Evolutionary conservation across 1,284 basidiomycete species (phyloP), one percentile per base, ranked within the genome.

Genomic region (Rhodotorula sp.): DNA sequence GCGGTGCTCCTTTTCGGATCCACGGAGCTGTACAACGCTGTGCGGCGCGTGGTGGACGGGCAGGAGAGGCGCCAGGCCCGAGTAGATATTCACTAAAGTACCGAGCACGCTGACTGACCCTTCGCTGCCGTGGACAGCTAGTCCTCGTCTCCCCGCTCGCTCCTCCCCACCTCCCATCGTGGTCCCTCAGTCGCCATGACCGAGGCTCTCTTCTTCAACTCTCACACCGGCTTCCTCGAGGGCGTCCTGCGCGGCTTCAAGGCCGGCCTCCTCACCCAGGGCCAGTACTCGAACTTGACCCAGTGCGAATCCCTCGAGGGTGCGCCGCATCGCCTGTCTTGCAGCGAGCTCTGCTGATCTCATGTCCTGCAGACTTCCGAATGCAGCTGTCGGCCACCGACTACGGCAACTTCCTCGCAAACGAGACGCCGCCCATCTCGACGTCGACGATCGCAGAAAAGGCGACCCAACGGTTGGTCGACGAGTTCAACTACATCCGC

Each of bases 301-400:
- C 97, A 99, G 83, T 99, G 97, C 86, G 97, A 99, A 84, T 94
- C 88, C 54, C 87, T 99, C 59, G 97, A 99, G 85, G 96, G 96
- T 91, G 79, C 78, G 85, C 80, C 68, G 21, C 71, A 69, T 77
- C 78, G 10, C 57, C n/a, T 12, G 3, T 59, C 80, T 75, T 72
- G 7, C 14, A 17, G 4, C 9, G 23, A 13, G 4, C 10, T 5
- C 16, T 48, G 34, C 23, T 5, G 17, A 17, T 25, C 52, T 14
- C 1, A 12, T 0, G 1, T 21, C 7, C 19, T 42, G 1, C 76
- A 96, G 94, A 97, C 83, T 89, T 97, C 81, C 86, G 92, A 74
- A 92, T 94, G 69, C 94, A 97, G 79, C 86, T 99, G 58, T 91
- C 92, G 13, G 89, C 95, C 12, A 99, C 96, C 16, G 97, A 99